Evolutionary conservation across 306 rosid species (phyloP).

Genomic region (Sindora glabra): DNA sequence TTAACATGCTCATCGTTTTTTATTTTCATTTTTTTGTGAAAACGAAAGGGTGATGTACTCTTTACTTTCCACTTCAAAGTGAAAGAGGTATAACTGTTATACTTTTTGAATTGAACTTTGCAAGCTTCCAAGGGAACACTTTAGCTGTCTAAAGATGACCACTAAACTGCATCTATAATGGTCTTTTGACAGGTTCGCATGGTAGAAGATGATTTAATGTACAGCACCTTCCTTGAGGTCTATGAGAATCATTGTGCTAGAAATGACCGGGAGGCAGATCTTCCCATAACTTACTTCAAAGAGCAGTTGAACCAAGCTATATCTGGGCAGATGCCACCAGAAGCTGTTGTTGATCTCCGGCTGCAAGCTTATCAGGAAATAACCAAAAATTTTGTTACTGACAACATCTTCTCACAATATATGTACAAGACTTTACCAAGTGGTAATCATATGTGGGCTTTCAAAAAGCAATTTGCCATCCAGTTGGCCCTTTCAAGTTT

Average conservation of each 20-base stretch:
- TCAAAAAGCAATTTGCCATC: conserved; percentile 95
- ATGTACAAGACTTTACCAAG: conserved; percentile 91
- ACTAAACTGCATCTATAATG: conserved; percentile 12
- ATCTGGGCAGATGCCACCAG: conserved; percentile 84
- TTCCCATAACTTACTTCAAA: conserved; percentile 88
- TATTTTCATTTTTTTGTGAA: background rate
- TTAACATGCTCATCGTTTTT: background rate
- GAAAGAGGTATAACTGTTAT: background rate
- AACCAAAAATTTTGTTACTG: conserved; percentile 63
- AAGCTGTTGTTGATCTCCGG: conserved; percentile 88
- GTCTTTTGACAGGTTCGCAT: conserved; percentile 73
- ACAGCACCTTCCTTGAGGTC: conserved; percentile 98
- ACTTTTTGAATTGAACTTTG: background rate
- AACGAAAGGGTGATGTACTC: background rate
- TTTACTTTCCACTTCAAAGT: background rate
- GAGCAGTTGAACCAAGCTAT: conserved; percentile 95
- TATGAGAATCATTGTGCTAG: conserved; percentile 98
- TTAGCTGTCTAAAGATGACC: background rate
- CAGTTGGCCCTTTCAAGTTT: conserved; percentile 97
- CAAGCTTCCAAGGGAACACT: background rate
- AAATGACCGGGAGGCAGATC: conserved; percentile 92
- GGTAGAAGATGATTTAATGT: conserved; percentile 99
- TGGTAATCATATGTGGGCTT: conserved; percentile 96
- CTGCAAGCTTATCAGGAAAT: conserved; percentile 80
- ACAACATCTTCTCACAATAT: conserved; percentile 89